These are phyloP conservation scores for Aspergillus pseudoviridinutans DNA, from an alignment of 2,329 filamentous ascomycete genomes.

Conservation along the genomic window DNA sequence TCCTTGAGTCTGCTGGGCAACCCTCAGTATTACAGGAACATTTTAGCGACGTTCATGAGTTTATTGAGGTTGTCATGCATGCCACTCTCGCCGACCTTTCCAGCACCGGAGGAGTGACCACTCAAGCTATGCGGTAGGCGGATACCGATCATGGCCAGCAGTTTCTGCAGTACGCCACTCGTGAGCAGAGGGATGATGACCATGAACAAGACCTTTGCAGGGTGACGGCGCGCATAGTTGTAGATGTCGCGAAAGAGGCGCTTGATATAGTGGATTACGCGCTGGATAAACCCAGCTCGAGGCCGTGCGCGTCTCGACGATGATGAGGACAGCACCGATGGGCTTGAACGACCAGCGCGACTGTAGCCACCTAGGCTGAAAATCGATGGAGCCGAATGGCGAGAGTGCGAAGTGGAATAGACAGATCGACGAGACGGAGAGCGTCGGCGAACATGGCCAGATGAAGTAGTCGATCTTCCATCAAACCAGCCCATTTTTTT, in stretches of 20 bases:
- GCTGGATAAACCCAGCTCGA: constrained; percentile 71
- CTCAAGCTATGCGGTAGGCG: constrained; percentile 58
- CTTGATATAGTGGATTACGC: constrained; percentile 70
- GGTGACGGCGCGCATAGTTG: constrained; percentile 77
- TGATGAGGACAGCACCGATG: constrained; percentile 54
- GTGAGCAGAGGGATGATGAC: constrained; percentile 84
- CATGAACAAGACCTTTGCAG: constrained; percentile 80
- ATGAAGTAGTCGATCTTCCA: constrained; percentile 32
- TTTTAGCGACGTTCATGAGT: constrained; percentile 34
- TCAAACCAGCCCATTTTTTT: constrained; percentile 46
- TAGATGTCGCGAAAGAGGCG: constrained; percentile 75
- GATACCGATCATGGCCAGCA: constrained; percentile 76
- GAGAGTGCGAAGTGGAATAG: constrained; percentile 36
- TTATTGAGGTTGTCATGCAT: constrained; percentile 28
- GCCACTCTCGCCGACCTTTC: constrained; percentile 21
- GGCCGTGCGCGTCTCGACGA: constrained; percentile 76
- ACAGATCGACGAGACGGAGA: constrained; percentile 35
- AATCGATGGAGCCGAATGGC: constrained; percentile 43
- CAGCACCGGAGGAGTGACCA: constrained; percentile 26
- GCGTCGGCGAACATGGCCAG: constrained; percentile 28
- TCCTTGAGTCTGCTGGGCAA: neutral
- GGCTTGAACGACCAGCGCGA: constrained; percentile 31
- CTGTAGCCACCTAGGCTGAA: constrained; percentile 41
- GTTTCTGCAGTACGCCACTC: constrained; percentile 72
- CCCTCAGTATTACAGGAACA: constrained; percentile 25